phyloP scores from a whole-genome alignment of 2,329 filamentous ascomycete genomes.

The Cryphonectria radicalis region DNA sequence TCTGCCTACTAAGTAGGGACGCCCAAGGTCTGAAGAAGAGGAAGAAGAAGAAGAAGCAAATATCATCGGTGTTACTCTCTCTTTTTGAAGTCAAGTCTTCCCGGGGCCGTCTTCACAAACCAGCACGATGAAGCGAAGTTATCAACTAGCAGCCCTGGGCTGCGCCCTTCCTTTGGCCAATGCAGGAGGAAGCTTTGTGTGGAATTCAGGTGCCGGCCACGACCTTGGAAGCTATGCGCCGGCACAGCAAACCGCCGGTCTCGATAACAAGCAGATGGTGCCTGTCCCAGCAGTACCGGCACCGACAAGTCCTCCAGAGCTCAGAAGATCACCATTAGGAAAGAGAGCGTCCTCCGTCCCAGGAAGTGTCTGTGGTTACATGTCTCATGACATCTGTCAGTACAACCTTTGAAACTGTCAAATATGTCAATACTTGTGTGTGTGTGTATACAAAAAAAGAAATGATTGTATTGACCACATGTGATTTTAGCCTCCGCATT shows the following conservation, averaged over 20 bases:
- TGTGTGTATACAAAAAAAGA: background rate
- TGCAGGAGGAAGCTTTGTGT: slow-evolving; percentile 26
- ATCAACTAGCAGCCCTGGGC: slow-evolving; percentile 20
- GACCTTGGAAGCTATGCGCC: slow-evolving; percentile 16
- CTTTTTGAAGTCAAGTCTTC: background rate
- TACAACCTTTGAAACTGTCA: background rate
- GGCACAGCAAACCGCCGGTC: slow-evolving; percentile 19
- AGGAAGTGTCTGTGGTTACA: slow-evolving; percentile 17
- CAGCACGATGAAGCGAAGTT: slow-evolving; percentile 12
- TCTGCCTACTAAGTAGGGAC: background rate
- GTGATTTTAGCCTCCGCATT: slow-evolving; percentile 30
- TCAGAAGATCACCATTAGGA: slow-evolving; percentile 3
- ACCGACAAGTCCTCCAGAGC: slow-evolving; percentile 23
- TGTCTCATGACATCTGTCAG: slow-evolving; percentile 31
- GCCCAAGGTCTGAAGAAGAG: background rate
- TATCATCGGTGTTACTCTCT: background rate
- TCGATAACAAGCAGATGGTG: slow-evolving; percentile 18
- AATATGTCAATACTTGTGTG: no score
- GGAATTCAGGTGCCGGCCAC: slow-evolving; percentile 13
- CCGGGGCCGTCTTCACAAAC: background rate
- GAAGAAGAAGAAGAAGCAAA: no score
- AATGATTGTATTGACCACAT: background rate
- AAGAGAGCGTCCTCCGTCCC: slow-evolving; percentile 34
- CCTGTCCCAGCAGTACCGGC: slow-evolving; percentile 17
- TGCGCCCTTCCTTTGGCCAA: background rate